Evolutionary conservation across 2,329 filamentous ascomycete genomes (phyloP).

Genomic region (Talaromyces sp.): DNA sequence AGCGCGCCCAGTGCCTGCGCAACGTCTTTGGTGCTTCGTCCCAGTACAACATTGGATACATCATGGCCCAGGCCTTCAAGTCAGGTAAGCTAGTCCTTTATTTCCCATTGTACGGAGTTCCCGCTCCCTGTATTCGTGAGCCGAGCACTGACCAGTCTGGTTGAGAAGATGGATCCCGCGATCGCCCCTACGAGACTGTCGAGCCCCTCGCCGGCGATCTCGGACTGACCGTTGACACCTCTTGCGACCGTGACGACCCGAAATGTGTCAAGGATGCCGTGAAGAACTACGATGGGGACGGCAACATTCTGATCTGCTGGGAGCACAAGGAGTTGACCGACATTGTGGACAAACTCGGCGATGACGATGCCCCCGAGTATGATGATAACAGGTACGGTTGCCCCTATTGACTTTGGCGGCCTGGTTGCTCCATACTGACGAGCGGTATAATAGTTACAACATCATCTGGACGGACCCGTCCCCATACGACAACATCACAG

Average conservation of each 20-base stretch:
- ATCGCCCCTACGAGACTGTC: constrained; percentile 54
- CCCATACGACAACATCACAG: constrained; percentile 44
- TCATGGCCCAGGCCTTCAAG: constrained; percentile 54
- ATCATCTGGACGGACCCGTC: constrained; percentile 55
- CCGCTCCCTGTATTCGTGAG: not conserved
- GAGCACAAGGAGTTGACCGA: constrained; percentile 51
- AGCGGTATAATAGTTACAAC: constrained; percentile 38
- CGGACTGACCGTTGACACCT: constrained; percentile 50
- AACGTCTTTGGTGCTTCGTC: constrained; percentile 51
- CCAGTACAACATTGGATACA: constrained; percentile 52
- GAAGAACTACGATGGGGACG: constrained; percentile 41
- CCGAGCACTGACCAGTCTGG: not conserved
- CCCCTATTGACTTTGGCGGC: not conserved
- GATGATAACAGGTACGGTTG: constrained; percentile 38
- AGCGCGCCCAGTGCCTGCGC: constrained; percentile 56
- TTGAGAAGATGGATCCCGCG: constrained; percentile 44
- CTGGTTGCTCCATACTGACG: not conserved
- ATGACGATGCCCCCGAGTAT: constrained; percentile 45
- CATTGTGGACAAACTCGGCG: constrained; percentile 50
- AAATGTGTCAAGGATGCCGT: constrained; percentile 51
- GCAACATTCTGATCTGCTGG: constrained; percentile 61
- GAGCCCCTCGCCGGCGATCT: constrained; percentile 52
- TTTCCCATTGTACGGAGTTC: not conserved
- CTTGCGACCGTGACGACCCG: constrained; percentile 52
- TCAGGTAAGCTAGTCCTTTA: constrained; percentile 20